Base-by-base conservation (phyloP, 805 yeast species). In the Wickerhamomyces subpelliculosus region DNA sequence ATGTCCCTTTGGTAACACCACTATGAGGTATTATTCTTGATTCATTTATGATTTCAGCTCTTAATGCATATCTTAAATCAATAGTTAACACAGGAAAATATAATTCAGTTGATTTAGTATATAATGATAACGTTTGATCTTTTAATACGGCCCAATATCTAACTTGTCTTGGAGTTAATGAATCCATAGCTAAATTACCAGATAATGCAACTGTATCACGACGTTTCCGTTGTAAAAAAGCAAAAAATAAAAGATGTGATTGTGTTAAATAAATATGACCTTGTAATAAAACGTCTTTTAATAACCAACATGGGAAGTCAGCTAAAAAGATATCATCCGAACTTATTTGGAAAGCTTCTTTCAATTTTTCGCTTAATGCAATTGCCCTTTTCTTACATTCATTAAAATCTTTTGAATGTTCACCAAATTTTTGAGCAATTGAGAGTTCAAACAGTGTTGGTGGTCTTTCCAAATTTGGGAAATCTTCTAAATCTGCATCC, bases 101-200 rank as follows among this genome's bases (percentile, higher is more conserved):
- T n/a, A 82, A 61, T 41, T 88, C 95, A 0, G 86, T 78, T 1
- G 96, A 73, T 8, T 73, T 74, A 8, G 73, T 62, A 57, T 82
- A 88, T 27, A 85, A 67, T 3, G 85, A 71, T 14, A 90, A 67
- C 0, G 87, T 72, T 33, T 78, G 78, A 27, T 78, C 78, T 46
- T 83, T 68, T 42, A 90, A 62, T 0, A 87, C 75, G 7, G 87
- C 87, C 96, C 97, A 90, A 54, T 72, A 81, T 34, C 94, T 68
- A 22, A 62, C 62, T 35, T 63, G 61, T 21, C 68, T 39, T 9
- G 48, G 40, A 17, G 52, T 39, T 1, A 47, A 41, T 1, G 48
- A 28, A 37, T 60, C 68, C 32, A 75, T 60, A 5, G 72, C 60
- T 27, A 83, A 51, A 4, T 72, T 62, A 0, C 86, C 84, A 4